These are phyloP conservation scores for Candolleomyces eurysporus DNA, from an alignment of 768 basidiomycete genomes.

Conservation along the genomic window DNA sequence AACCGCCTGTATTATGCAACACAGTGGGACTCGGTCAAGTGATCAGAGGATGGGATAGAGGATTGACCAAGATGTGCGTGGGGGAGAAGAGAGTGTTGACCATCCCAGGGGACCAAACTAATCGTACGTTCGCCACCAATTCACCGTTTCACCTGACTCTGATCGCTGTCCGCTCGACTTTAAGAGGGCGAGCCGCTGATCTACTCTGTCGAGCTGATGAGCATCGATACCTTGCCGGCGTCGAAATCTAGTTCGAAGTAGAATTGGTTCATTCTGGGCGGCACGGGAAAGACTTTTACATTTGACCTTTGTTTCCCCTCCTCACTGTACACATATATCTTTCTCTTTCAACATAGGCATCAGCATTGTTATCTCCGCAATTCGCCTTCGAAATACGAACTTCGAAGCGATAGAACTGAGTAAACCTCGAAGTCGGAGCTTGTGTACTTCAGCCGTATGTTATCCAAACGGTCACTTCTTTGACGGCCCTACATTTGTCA, in stretches of 20 bases:
- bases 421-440: too few relatives aligned
- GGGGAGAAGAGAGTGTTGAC: not conserved
- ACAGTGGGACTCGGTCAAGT: constrained; percentile 1
- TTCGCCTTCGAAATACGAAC: too few relatives aligned
- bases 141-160: not conserved
- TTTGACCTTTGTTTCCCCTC: too few relatives aligned
- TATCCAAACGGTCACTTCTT: too few relatives aligned
- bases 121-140: not conserved
- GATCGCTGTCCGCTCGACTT: not conserved
- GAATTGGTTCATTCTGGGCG: not conserved
- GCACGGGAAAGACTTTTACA: too few relatives aligned
- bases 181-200: not conserved
- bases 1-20: not conserved
- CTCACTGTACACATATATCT: too few relatives aligned
- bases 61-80: not conserved
- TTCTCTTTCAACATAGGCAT: too few relatives aligned
- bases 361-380: too few relatives aligned
- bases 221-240: not conserved
- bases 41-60: constrained; percentile 1
- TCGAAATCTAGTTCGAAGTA: not conserved
- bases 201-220: not conserved
- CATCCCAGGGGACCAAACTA: not conserved
- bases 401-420: too few relatives aligned
- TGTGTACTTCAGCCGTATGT: too few relatives aligned
- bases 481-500: too few relatives aligned